Conservation (phyloP, 164 flowering plant species). For the Chimonanthus praecox region DNA sequence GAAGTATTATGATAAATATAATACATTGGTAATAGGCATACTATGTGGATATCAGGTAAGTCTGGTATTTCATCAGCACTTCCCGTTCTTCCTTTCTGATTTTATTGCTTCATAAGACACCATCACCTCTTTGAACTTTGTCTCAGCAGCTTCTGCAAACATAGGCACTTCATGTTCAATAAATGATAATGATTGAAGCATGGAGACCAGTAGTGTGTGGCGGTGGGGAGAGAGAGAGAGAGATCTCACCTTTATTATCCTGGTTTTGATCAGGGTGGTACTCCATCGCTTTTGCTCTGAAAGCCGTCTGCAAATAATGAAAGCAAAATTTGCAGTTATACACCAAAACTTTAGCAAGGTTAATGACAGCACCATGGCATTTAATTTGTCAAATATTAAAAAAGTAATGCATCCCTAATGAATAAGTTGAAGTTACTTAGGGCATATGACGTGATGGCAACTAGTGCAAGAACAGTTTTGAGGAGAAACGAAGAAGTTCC, state of each 20-base stretch:
- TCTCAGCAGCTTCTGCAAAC: conserved; percentile 83
- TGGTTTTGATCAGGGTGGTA: conserved; percentile 99
- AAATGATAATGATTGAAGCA: neutral
- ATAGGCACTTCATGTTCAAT: neutral
- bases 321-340: neutral
- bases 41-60: neutral
- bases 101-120: conserved; percentile 86
- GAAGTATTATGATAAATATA: too few species aligned
- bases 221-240: neutral
- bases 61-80: conserved; percentile 8
- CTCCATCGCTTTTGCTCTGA: conserved; percentile 79
- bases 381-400: too few species aligned
- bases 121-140: conserved; percentile 91
- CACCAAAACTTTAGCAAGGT: too few species aligned
- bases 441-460: too few species aligned
- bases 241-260: conserved; percentile 61
- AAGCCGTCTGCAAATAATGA: conserved; percentile 55
- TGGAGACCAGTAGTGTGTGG: neutral
- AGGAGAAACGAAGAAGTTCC: too few species aligned
- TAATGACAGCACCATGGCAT: too few species aligned
- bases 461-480: too few species aligned
- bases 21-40: too few species aligned
- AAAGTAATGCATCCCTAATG: too few species aligned
- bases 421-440: too few species aligned
- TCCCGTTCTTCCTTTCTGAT: conserved; percentile 49